Evolutionary conservation across 768 basidiomycete genomes (phyloP).

Genomic region (Exidia glandulosa): DNA sequence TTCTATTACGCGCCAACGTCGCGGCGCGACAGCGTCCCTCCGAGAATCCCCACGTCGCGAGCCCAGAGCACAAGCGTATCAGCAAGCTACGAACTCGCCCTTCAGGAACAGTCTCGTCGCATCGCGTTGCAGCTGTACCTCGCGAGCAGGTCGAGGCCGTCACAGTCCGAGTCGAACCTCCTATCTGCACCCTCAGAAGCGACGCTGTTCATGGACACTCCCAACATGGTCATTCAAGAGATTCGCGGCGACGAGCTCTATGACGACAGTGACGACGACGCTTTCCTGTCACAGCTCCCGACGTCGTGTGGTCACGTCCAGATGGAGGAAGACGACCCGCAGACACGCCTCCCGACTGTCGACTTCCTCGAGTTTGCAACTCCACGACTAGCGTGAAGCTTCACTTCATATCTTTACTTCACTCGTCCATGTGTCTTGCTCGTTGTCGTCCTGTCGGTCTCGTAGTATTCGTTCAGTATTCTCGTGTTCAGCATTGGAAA

Average conservation of each 20-base stretch:
- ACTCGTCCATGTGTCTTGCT: not conserved
- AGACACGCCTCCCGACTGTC: not conserved
- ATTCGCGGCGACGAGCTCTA: not conserved
- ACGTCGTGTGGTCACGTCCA: not conserved
- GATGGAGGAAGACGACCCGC: not conserved
- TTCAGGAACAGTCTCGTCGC: slow-evolving; percentile 13
- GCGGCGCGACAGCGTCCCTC: too few species aligned
- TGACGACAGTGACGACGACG: not conserved
- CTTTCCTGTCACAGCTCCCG: not conserved
- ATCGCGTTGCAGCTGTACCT: slow-evolving; percentile 20
- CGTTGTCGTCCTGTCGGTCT: too few species aligned
- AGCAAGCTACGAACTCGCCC: not conserved
- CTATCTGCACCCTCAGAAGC: too few species aligned
- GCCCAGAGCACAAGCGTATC: not conserved
- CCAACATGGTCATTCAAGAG: not conserved
- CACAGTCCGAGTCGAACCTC: too few species aligned
- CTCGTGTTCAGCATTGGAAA: too few species aligned
- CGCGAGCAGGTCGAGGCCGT: not conserved
- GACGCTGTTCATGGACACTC: not conserved
- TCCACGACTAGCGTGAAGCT: not conserved
- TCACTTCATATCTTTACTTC: not conserved
- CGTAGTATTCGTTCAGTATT: too few species aligned
- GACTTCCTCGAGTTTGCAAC: not conserved
- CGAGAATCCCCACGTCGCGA: too few species aligned
- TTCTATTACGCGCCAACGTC: too few species aligned